Base-by-base conservation (phyloP, 2,329 filamentous ascomycete species). In the Fusarium circinatum region DNA sequence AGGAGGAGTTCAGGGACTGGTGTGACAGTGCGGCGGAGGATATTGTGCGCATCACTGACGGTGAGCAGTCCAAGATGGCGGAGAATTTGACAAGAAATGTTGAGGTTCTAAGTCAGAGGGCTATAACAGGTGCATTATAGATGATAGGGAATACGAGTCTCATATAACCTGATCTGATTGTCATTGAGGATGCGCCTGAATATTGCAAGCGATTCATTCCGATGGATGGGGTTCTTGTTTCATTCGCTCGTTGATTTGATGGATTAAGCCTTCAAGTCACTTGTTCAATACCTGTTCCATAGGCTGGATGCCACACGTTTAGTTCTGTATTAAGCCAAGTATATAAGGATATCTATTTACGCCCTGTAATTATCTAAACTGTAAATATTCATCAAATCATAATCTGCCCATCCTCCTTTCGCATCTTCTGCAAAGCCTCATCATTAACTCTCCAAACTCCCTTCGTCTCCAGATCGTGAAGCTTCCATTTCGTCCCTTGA, bases 401-500 rank as follows among this genome's bases (percentile, higher is more conserved):
- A 20, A 57, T 51, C 2, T 51, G 20, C 0, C 55, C 55, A 7
- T 30, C 41, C 32, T 58, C 24, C 15, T 38, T 58, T 28, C 15
- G 34, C 55, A 58, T 51, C 14, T 6, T 20, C 24, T 20, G 32
- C 6, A 74, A 20, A 17, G 13, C 47, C 4, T 42, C 59, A 2
- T 77, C 65, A 2, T 77, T 34, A 11, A 77, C 14, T 4, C 45
- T 68, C 75, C 75, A 77, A 8, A 77, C 64, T 6, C 75, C 75
- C 36, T 68, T 65, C 0, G 75, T 77, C 45, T 77, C 59, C 11
- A 26, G 24, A 3, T 73, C 75, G 5, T 48, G 59, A 6, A 77
- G 51, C 1, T 64, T 14, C 59, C 68, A 76, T 6, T 60, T 65
- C 0, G 73, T 73, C 0, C 68, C 71, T 6, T 71, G 15, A 0